phyloP scores from a whole-genome alignment of 345 rosid species.

The Dovyalis caffra region DNA sequence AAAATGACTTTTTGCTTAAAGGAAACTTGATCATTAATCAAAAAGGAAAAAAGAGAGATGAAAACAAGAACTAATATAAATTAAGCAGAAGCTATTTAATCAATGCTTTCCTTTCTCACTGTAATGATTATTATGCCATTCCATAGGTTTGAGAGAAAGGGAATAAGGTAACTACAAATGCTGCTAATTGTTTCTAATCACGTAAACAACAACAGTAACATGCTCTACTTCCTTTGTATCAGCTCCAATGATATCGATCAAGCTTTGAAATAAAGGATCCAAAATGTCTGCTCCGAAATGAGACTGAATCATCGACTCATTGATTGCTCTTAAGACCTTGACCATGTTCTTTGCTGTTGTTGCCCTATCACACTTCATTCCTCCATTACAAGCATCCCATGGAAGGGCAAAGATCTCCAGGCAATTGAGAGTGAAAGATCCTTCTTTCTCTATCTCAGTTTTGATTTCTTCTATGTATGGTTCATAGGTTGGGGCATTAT shows the following conservation, averaged over 20 bases:
- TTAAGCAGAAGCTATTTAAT: too few species aligned
- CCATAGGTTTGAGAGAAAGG: too few species aligned
- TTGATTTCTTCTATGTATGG: slow-evolving; percentile 36
- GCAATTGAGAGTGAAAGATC: slow-evolving; percentile 35
- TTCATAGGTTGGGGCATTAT: slow-evolving; percentile 38
- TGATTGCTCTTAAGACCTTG: slow-evolving; percentile 35
- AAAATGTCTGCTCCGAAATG: slow-evolving; percentile 37
- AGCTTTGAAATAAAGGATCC: slow-evolving; percentile 33
- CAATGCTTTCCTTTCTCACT: too few species aligned
- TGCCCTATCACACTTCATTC: slow-evolving; percentile 21
- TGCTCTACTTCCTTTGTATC: slow-evolving; percentile 38
- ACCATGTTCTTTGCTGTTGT: slow-evolving; percentile 26
- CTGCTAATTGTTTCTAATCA: slow-evolving; percentile 23
- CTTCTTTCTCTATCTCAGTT: slow-evolving; percentile 36
- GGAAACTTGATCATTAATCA: too few species aligned
- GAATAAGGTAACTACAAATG: background rate
- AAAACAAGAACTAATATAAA: too few species aligned
- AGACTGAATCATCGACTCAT: slow-evolving; percentile 32
- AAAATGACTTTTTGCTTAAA: too few species aligned
- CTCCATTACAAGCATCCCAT: slow-evolving; percentile 34
- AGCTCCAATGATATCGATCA: slow-evolving; percentile 28
- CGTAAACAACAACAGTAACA: slow-evolving; percentile 28
- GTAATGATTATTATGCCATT: too few species aligned
- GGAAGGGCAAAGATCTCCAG: slow-evolving; percentile 17
- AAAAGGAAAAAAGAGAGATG: too few species aligned